These are phyloP conservation scores for Wickerhamomyces sp. DNA, from an alignment of 1,139 yeast species.

Conservation along the genomic window DNA sequence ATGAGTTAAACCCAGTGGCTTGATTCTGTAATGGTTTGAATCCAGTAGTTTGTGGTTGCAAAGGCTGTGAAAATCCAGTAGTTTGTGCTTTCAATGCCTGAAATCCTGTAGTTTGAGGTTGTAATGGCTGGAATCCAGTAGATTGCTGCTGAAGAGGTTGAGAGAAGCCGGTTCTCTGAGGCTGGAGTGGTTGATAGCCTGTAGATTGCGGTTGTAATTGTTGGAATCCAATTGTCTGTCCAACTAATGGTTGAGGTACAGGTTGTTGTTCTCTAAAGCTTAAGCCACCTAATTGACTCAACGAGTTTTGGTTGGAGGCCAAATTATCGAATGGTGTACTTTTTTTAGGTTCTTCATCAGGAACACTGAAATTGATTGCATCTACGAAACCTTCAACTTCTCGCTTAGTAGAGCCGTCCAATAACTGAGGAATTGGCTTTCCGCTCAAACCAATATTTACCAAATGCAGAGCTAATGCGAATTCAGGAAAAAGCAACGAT, in stretches of 20 bases:
- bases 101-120: conserved; percentile 15
- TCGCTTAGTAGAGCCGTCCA: conserved; percentile 71
- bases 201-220: conserved; percentile 22
- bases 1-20: conserved; percentile 34
- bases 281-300: conserved; percentile 23
- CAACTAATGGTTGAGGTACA: conserved; percentile 20
- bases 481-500: conserved; percentile 84
- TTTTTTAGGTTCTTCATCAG: conserved; percentile 42
- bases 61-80: conserved; percentile 13
- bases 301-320: conserved; percentile 19
- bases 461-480: conserved; percentile 86
- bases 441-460: conserved; percentile 78
- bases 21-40: conserved; percentile 31
- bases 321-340: conserved; percentile 29
- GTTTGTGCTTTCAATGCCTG: conserved; percentile 16
- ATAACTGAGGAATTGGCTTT: conserved; percentile 63
- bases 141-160: conserved; percentile 25
- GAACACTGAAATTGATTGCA: conserved; percentile 77
- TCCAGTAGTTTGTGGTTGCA: conserved; percentile 11
- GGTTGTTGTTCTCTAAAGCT: conserved; percentile 26
- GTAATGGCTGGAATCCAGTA: conserved; percentile 26
- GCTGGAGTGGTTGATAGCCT: conserved; percentile 24
- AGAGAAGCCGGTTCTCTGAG: conserved; percentile 35
- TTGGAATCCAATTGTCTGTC: conserved; percentile 14
- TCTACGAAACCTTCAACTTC: conserved; percentile 90